Conservation (phyloP, 371 early-diverging fungal species). For the Saksenaea vasiformis region DNA sequence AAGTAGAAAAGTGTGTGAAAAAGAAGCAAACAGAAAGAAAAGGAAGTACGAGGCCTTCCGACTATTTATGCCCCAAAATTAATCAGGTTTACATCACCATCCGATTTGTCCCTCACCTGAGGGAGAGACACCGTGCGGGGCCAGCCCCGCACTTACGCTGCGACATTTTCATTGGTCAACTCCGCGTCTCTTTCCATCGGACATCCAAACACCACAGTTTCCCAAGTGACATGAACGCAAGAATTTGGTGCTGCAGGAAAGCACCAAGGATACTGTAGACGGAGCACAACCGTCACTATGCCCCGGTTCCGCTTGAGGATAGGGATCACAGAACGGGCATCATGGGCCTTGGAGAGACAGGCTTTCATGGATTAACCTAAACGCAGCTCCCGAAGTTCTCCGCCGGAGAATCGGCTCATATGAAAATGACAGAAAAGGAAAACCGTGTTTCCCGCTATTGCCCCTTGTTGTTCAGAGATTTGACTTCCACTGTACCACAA, state of each 20-base stretch:
- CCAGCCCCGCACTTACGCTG: conserved; percentile 4
- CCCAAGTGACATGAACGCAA: not conserved
- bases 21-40: conserved; percentile 18
- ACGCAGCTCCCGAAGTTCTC: conserved; percentile 6
- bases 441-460: not conserved
- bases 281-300: not conserved
- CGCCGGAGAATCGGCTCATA: conserved; percentile 5
- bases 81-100: conserved; percentile 1
- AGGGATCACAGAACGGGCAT: not conserved
- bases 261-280: not conserved
- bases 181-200: not conserved
- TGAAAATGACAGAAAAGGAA: conserved; percentile 5
- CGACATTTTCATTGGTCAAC: not conserved
- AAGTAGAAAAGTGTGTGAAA: conserved; percentile 12
- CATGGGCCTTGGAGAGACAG: not conserved
- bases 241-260: not conserved
- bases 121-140: not conserved
- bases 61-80: conserved; percentile 2
- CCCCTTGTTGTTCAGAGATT: not conserved
- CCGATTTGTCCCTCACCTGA: conserved; percentile 5
- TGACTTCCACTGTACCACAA: too few relatives aligned
- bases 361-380: not conserved
- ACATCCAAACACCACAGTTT: not conserved
- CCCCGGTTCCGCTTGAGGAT: not conserved
- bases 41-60: not conserved